Conservation (phyloP, 2,329 filamentous ascomycete genomes). For the Cercospora zeina region DNA sequence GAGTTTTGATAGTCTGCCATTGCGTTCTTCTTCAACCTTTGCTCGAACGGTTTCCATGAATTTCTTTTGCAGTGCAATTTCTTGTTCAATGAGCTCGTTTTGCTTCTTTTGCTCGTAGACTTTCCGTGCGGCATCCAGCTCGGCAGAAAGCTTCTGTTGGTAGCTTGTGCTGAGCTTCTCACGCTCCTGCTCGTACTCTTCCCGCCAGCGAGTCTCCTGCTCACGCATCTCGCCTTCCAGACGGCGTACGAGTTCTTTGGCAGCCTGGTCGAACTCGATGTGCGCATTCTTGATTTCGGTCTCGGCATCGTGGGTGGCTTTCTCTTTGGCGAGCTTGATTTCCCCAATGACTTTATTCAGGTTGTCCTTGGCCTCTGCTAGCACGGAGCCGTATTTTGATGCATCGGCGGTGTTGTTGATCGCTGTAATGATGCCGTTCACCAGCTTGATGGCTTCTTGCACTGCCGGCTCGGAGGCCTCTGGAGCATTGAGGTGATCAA, state of each 20-base stretch:
- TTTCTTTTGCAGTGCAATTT: conserved; percentile 79
- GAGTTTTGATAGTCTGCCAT: conserved; percentile 82
- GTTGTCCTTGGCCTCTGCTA: conserved; percentile 83
- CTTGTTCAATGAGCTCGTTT: conserved; percentile 88
- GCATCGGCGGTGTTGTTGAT: conserved; percentile 83
- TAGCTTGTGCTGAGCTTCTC: conserved; percentile 75
- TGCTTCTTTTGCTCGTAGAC: conserved; percentile 78
- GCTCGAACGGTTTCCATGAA: conserved; percentile 76
- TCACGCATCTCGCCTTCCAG: conserved; percentile 78
- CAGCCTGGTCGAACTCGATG: conserved; percentile 80
- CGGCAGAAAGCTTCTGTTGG: conserved; percentile 73
- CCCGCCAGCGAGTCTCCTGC: conserved; percentile 79
- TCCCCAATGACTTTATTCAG: conserved; percentile 74
- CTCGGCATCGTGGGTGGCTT: conserved; percentile 69
- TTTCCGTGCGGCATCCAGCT: conserved; percentile 76
- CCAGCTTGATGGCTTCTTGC: conserved; percentile 88
- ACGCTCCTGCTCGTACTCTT: conserved; percentile 86
- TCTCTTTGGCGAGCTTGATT: conserved; percentile 71
- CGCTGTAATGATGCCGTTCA: conserved; percentile 93
- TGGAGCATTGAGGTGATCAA: conserved; percentile 74
- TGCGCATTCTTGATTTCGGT: conserved; percentile 70
- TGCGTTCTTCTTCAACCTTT: conserved; percentile 84
- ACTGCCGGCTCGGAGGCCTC: conserved; percentile 83
- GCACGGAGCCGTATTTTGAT: conserved; percentile 72
- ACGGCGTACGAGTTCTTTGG: conserved; percentile 82